These are phyloP conservation scores for Citrus inodora DNA, from an alignment of 345 rosid species.

Conservation along the genomic window DNA sequence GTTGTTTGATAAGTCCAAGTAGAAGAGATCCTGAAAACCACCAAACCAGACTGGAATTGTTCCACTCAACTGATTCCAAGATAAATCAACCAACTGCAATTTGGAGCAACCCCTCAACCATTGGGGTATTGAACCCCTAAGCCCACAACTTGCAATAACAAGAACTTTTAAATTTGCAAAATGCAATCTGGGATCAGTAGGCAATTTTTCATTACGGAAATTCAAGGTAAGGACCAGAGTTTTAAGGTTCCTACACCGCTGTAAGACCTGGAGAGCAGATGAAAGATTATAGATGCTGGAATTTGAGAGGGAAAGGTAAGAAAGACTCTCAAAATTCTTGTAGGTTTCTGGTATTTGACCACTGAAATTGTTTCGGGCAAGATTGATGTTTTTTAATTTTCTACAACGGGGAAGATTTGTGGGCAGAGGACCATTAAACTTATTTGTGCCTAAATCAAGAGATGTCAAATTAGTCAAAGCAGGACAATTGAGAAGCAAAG, in stretches of 20 bases:
- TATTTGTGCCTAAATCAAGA: constrained; percentile 66
- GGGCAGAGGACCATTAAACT: constrained; percentile 54
- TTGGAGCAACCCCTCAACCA: constrained; percentile 56
- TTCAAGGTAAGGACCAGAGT: constrained; percentile 65
- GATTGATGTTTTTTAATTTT: constrained; percentile 47
- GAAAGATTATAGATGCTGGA: constrained; percentile 51
- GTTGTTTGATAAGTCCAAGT: constrained; percentile 68
- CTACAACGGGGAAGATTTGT: constrained; percentile 52
- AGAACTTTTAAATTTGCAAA: constrained; percentile 64
- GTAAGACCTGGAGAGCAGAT: constrained; percentile 53
- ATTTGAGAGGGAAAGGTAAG: constrained; percentile 62
- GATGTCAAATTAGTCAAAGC: constrained; percentile 52
- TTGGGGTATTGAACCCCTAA: constrained; percentile 54
- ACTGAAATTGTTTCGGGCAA: constrained; percentile 56
- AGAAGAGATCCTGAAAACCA: constrained; percentile 41
- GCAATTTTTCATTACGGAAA: constrained; percentile 56
- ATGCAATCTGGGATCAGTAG: constrained; percentile 35
- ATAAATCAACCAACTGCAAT: constrained; percentile 77
- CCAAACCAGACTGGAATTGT: constrained; percentile 58
- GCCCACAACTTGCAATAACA: constrained; percentile 58
- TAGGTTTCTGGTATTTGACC: constrained; percentile 66
- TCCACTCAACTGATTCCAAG: constrained; percentile 64
- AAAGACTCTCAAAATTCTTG: constrained; percentile 48
- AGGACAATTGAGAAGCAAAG: constrained; percentile 49
- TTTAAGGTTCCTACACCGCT: constrained; percentile 58